Evolutionary conservation across 2,329 filamentous ascomycete genomes (phyloP), one percentile per base, ranked within the genome.

Genomic region (Colletotrichum sp.): DNA sequence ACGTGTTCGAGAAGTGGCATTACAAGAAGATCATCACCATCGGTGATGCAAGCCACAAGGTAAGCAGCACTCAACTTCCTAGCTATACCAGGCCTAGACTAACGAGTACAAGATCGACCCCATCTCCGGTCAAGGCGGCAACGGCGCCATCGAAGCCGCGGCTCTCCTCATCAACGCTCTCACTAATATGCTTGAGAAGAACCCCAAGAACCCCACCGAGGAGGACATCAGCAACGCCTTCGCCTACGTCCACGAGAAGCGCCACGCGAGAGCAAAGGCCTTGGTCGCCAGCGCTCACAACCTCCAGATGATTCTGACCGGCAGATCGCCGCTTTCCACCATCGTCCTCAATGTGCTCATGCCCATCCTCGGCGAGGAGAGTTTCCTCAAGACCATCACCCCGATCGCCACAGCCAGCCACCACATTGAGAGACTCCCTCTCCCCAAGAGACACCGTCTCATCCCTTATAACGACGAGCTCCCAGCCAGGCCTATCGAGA

Each of bases 11-110:
- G 13, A 78, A 80, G 43, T 86, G 85, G 82, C 80, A 83, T 64
- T 84, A 80, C 55, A 79, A 81, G 13, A 77, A 85, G 12, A 81
- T 84, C 5, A 78, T 86, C 3, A 77, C 81, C 2, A 80, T 87
- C 8, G 85, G 85, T 0, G 85, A 87, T 74, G 79, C 84, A 1
- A 83, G 81, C 8, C 84, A 87, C 73, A 87, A 86, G 79, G 82
- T 82, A 76, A 6, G 13, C 2, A 15, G 3, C 16, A 16, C 2
- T 6, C 12, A 6, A 5, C 2, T 0, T 9, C n/a, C 4, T 21
- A 2, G 5, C 3, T 6, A 3, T 47, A 13, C 43, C 13, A 8
- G 8, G 6, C 24, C 24, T 5, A 68, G 5, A 24, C 55, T 74
- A 15, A 74, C 57, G 6, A 13, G 11, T 4, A 1, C 15, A 79